These are phyloP conservation scores for Metschnikowia dekortorum DNA, from an alignment of 805 yeast genomes.

Conservation along the genomic window DNA sequence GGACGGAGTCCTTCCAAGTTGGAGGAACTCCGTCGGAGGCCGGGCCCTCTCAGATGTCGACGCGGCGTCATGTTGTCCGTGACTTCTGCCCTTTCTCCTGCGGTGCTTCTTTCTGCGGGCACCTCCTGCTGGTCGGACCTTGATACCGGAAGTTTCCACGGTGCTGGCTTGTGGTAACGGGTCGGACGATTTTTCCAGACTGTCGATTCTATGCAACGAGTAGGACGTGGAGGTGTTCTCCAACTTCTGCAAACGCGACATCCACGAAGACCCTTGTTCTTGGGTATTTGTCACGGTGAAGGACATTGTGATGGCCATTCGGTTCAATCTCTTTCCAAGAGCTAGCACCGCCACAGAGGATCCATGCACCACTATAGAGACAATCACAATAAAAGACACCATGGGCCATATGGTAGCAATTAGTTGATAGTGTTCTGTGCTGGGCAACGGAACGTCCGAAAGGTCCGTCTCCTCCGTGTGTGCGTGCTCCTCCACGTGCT, in stretches of 20 bases:
- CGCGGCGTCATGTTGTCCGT: conserved; percentile 12
- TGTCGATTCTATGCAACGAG: conserved; percentile 80
- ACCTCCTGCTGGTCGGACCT: conserved; percentile 72
- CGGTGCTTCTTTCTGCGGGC: conserved; percentile 49
- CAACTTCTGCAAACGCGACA: conserved; percentile 76
- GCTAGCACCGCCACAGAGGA: conserved; percentile 47
- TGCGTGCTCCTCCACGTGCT: conserved; percentile 54
- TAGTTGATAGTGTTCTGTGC: conserved; percentile 51
- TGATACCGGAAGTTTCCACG: conserved; percentile 59
- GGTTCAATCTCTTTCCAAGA: conserved; percentile 76
- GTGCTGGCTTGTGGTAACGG: conserved; percentile 32
- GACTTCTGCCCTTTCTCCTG: conserved; percentile 32
- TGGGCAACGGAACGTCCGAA: conserved; percentile 41
- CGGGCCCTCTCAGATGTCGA: conserved; percentile 25
- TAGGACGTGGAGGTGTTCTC: conserved; percentile 70
- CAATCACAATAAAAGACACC: conserved; percentile 67
- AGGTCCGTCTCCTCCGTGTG: conserved; percentile 57
- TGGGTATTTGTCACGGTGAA: conserved; percentile 61
- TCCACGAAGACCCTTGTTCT: conserved; percentile 63
- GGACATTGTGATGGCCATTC: conserved; percentile 90
- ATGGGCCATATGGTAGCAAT: conserved; percentile 61
- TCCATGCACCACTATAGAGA: conserved; percentile 87
- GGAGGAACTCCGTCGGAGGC: conserved; percentile 39
- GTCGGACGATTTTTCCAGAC: conserved; percentile 29
- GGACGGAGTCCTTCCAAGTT: conserved; percentile 31